Evolutionary conservation across 2,329 filamentous ascomycete genomes (phyloP).

Genomic region (Colletotrichum sp.): DNA sequence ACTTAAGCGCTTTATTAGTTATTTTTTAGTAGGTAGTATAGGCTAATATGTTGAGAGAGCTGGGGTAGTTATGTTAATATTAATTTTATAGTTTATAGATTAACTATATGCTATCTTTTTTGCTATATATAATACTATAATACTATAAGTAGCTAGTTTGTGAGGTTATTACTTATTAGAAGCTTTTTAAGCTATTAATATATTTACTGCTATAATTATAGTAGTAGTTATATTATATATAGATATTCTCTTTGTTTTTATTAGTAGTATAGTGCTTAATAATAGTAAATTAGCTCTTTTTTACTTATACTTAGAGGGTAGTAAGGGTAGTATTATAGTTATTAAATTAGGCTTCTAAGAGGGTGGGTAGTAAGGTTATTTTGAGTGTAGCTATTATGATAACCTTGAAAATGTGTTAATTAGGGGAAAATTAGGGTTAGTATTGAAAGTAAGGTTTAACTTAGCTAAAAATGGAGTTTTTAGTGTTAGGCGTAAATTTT

Average conservation of each 20-base stretch:
- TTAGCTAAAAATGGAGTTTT: neutral
- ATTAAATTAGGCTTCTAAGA: neutral
- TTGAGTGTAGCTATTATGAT: neutral
- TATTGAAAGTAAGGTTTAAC: neutral
- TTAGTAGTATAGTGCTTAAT: neutral
- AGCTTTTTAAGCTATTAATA: neutral
- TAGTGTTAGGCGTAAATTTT: neutral
- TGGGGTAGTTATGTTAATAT: no score
- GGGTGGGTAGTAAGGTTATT: neutral
- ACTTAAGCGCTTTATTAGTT: no score
- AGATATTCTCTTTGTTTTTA: neutral
- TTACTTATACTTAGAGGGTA: neutral
- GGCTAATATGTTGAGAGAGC: no score
- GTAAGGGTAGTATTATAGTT: neutral
- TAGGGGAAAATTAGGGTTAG: neutral
- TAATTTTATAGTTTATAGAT: neutral
- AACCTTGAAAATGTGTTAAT: neutral
- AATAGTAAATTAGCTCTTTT: neutral
- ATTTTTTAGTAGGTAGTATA: no score
- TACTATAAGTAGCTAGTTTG: neutral
- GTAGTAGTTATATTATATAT: neutral
- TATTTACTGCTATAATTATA: neutral
- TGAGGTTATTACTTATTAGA: no score
- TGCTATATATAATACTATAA: no score
- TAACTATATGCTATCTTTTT: neutral